Evolutionary conservation across 371 early-diverging fungal species (phyloP).

Genomic region (Rhizoclosmatium hyalinum): DNA sequence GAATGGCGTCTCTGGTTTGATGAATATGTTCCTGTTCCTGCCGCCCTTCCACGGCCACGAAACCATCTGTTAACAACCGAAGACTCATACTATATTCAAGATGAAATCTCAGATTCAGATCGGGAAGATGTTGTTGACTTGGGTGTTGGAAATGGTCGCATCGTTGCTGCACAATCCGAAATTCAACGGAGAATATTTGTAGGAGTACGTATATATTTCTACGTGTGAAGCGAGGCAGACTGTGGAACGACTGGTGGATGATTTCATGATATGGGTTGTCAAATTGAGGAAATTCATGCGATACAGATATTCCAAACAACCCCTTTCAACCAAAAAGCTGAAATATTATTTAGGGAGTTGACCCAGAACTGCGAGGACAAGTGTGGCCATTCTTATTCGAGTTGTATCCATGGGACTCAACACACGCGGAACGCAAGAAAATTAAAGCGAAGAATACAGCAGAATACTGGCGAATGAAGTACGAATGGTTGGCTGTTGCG

Average conservation of each 20-base stretch:
- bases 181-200: no score
- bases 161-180: slow-evolving; percentile 15
- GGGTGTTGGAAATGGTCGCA: slow-evolving; percentile 26
- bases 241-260: not conserved
- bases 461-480: slow-evolving; percentile 76
- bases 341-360: not conserved
- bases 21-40: slow-evolving; percentile 21
- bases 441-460: slow-evolving; percentile 48
- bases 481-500: slow-evolving; percentile 59
- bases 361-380: slow-evolving; percentile 16
- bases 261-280: no score
- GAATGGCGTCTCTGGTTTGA: slow-evolving; percentile 39
- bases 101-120: not conserved
- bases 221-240: not conserved
- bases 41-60: not conserved
- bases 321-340: no score
- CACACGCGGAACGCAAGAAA: slow-evolving; percentile 71
- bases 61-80: not conserved
- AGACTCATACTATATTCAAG: not conserved
- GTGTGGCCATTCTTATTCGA: slow-evolving; percentile 88
- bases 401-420: slow-evolving; percentile 85
- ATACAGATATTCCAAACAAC: no score
- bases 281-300: no score
- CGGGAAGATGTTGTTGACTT: not conserved
- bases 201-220: slow-evolving; percentile 11